Conservation (phyloP, 2,329 filamentous ascomycete species). For the Neurospora sp. region DNA sequence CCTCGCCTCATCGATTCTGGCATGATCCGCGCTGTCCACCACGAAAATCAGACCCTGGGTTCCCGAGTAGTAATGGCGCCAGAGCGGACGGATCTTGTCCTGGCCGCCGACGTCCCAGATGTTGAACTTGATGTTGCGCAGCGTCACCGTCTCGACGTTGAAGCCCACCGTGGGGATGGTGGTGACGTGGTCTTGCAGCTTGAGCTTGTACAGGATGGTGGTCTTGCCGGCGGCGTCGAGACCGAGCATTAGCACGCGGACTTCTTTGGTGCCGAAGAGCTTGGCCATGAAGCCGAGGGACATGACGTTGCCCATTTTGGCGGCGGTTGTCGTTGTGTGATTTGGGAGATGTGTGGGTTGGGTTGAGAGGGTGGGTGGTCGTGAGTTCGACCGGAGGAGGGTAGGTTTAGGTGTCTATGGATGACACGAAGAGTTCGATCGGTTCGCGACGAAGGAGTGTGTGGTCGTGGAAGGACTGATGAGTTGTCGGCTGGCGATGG, state of each 20-base stretch:
- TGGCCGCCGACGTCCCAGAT: constrained; percentile 98
- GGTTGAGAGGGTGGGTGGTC: neutral
- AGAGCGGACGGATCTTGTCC: constrained; percentile 95
- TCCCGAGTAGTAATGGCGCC: constrained; percentile 94
- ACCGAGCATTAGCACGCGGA: constrained; percentile 96
- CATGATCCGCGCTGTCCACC: constrained; percentile 87
- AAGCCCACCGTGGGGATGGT: constrained; percentile 98
- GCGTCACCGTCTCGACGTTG: constrained; percentile 97
- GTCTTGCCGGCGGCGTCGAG: constrained; percentile 98
- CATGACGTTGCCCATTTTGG: constrained; percentile 74
- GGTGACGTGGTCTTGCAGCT: constrained; percentile 95
- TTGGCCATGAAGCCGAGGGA: constrained; percentile 88
- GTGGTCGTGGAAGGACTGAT: neutral
- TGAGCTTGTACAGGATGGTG: constrained; percentile 97
- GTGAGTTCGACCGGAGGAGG: neutral
- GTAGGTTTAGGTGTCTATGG: neutral
- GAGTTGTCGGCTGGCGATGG: neutral
- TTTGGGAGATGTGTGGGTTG: neutral
- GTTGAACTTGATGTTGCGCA: constrained; percentile 99
- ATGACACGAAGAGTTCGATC: neutral
- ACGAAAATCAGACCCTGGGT: constrained; percentile 99
- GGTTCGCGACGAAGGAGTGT: neutral
- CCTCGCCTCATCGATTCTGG: constrained; percentile 83
- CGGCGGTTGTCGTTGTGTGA: constrained; percentile 6
- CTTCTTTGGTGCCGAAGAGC: constrained; percentile 98